Percentiles rank a stretch among this genome's conserved stretches.
Evolutionary conservation across 2,329 filamentous ascomycete species (phyloP).

Genomic region (Teratosphaeria viscida): DNA sequence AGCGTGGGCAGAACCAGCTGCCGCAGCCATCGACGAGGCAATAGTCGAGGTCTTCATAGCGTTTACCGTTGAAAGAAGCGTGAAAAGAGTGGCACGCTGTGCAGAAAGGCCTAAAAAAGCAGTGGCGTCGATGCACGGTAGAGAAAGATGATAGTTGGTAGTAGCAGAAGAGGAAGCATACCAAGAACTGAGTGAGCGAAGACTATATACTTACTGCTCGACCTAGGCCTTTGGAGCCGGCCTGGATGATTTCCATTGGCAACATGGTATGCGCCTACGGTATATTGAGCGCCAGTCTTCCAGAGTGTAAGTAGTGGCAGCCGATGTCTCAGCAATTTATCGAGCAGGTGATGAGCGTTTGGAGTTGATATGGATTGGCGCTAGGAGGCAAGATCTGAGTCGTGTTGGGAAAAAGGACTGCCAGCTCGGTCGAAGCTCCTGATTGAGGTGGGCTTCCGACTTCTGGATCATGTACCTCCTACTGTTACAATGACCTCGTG

Average conservation of each 20-base stretch:
- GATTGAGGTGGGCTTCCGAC: background rate
- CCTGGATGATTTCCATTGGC: background rate
- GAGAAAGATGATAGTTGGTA: background rate
- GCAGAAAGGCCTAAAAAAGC: background rate
- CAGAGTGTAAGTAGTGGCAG: background rate
- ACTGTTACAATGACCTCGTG: no score
- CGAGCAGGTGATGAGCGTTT: background rate
- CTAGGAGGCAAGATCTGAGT: background rate
- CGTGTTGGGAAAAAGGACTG: background rate
- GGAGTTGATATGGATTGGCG: slow-evolving; percentile 6
- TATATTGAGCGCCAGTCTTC: background rate
- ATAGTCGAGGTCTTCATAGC: slow-evolving; percentile 19
- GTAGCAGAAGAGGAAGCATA: background rate
- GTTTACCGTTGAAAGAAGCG: slow-evolving; percentile 3
- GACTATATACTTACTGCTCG: background rate
- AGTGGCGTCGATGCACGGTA: background rate
- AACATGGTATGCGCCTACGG: background rate
- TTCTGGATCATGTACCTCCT: background rate
- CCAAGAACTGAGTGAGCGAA: background rate
- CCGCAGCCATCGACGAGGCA: slow-evolving; percentile 17
- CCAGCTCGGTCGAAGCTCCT: background rate
- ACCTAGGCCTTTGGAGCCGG: background rate
- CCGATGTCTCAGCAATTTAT: background rate
- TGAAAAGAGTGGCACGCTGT: slow-evolving; percentile 13
- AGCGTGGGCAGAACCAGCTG: slow-evolving; percentile 18